Percentiles rank a stretch among this genome's conserved stretches.
Evolutionary conservation across 2,329 filamentous ascomycete species (phyloP).

Genomic region (Aurifilum marmelostoma): DNA sequence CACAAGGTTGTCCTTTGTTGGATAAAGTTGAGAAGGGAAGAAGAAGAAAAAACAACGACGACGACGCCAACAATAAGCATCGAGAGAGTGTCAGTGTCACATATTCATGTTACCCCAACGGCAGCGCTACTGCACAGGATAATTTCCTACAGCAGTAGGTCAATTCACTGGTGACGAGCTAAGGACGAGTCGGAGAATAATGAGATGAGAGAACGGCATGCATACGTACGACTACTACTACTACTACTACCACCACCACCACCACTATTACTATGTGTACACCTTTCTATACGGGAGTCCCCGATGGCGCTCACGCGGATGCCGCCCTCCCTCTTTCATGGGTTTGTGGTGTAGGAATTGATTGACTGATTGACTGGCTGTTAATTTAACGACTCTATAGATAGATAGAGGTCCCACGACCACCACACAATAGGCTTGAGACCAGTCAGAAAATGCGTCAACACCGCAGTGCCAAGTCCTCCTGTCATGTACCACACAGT

Average conservation of each 20-base stretch:
- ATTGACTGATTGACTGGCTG: too few relatives aligned
- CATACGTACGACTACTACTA: not conserved
- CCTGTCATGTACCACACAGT: not conserved
- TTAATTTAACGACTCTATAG: not conserved
- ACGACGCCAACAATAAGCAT: not conserved
- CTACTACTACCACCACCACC: too few relatives aligned
- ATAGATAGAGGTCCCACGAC: not conserved
- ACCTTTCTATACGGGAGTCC: not conserved
- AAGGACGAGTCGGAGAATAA: constrained; percentile 15
- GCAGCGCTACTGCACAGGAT: constrained; percentile 18
- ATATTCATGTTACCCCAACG: constrained; percentile 7
- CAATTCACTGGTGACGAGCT: constrained; percentile 11
- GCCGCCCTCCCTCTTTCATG: not conserved
- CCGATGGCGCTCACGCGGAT: not conserved
- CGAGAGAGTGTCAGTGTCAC: not conserved
- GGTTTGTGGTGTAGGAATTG: not conserved
- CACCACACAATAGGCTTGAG: not conserved
- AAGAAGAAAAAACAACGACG: not conserved
- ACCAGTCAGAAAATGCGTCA: not conserved
- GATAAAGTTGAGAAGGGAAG: not conserved
- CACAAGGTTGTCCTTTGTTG: not conserved
- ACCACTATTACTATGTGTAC: not conserved
- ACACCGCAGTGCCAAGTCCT: not conserved
- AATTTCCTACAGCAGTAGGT: constrained; percentile 17
- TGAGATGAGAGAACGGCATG: constrained; percentile 6